Conservation (phyloP, 306 rosid species). For the Benincasa hispida region DNA sequence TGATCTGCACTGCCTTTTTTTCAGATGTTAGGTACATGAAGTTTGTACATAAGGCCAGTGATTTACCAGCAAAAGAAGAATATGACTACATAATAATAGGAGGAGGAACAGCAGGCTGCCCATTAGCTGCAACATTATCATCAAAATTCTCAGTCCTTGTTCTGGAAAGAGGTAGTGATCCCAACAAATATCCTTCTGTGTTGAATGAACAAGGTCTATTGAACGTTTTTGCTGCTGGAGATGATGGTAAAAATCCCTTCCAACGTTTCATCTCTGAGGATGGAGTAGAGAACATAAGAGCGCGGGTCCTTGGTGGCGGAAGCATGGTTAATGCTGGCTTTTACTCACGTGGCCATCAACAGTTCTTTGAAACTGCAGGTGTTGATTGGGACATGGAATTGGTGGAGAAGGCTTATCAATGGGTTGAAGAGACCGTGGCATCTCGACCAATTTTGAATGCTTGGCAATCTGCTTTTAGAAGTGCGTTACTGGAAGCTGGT, state of each 20-base stretch:
- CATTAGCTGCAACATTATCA: constrained; percentile 24
- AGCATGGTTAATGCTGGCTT: constrained; percentile 13
- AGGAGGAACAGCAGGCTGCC: constrained; percentile 28
- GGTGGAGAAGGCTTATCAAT: constrained; percentile 10
- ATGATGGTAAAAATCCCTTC: background rate
- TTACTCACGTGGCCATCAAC: background rate
- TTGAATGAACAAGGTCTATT: background rate
- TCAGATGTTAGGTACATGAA: constrained; percentile 11
- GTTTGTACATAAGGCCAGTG: constrained; percentile 3
- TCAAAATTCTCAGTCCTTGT: constrained; percentile 4
- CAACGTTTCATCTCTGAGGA: constrained; percentile 1
- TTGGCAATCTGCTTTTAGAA: constrained; percentile 5
- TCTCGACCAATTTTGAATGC: background rate
- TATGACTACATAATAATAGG: constrained; percentile 27
- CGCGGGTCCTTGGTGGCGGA: constrained; percentile 13
- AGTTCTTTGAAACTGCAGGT: constrained; percentile 3
- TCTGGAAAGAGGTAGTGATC: constrained; percentile 16
- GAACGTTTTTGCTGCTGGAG: background rate
- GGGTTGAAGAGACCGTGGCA: constrained; percentile 16
- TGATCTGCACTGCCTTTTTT: too few species aligned
- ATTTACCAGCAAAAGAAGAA: background rate
- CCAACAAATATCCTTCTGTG: background rate
- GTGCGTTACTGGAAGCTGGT: constrained; percentile 4
- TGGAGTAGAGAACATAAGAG: constrained; percentile 12
- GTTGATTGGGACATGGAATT: constrained; percentile 7